These are phyloP conservation scores for Pichia cephalocereana DNA, from an alignment of 805 yeast species.

Conservation along the genomic window DNA sequence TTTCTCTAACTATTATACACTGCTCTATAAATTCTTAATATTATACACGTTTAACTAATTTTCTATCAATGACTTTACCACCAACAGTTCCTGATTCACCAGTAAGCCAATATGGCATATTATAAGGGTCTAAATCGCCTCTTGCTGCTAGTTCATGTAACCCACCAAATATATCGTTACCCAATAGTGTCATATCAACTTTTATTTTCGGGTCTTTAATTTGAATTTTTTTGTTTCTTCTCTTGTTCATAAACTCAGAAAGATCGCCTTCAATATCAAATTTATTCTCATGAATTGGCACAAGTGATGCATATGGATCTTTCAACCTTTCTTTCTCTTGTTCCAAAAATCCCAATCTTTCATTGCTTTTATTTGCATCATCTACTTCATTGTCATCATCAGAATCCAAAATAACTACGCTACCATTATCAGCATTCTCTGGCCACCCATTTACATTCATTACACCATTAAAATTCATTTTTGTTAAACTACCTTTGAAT, in stretches of 20 bases:
- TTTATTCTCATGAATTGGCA: constrained; percentile 48
- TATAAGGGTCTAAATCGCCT: constrained; percentile 41
- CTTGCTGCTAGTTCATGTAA: constrained; percentile 54
- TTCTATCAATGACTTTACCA: constrained; percentile 38
- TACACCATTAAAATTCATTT: constrained; percentile 10
- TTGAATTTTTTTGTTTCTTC: constrained; percentile 11
- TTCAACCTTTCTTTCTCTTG: constrained; percentile 10
- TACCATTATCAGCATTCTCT: not conserved
- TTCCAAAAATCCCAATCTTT: not conserved
- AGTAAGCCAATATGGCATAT: constrained; percentile 66
- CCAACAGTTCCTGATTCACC: constrained; percentile 58
- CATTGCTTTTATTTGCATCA: constrained; percentile 3
- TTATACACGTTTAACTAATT: constrained; percentile 10
- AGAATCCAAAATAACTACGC: not conserved
- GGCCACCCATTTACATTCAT: not conserved
- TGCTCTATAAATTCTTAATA: not conserved
- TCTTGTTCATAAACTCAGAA: not conserved
- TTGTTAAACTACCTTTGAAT: constrained; percentile 54
- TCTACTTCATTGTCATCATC: constrained; percentile 8
- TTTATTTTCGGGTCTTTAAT: constrained; percentile 14
- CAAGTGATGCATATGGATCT: constrained; percentile 40
- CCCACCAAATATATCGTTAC: constrained; percentile 73
- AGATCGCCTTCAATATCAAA: constrained; percentile 26
- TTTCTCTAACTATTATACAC: not conserved
- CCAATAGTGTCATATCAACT: constrained; percentile 36